Base-by-base conservation (phyloP, 2,329 filamentous ascomycete species). In the Xylaria sp. region DNA sequence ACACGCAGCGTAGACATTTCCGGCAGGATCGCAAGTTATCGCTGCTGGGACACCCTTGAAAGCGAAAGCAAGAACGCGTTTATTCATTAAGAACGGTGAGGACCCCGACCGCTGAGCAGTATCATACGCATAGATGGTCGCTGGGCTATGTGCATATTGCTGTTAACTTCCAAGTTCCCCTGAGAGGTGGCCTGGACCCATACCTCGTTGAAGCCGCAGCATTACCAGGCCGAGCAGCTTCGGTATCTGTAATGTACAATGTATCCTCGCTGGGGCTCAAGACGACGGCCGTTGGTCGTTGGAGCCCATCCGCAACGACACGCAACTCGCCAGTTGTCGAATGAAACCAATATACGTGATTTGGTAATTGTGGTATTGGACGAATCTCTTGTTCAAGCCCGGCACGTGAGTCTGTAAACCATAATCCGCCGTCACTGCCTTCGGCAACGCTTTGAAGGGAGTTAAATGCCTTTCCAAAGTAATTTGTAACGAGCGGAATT, bases 31-130 rank as follows among this genome's bases (percentile, higher is more conserved):
- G 62, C 81, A 84, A 46, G 77, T 76, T 51, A 86, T 79, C 33
- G 77, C 80, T 67, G 73, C 79, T 0, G 87, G 85, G 6, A 83
- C 79, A 0, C 85, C 85, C 0, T 77, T 77, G 40, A 81, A 79
- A 0, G 83, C 81, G 68, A 83, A 84, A 1, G 86, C 83, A 71
- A 89, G 89, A 0, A 87, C 74, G 28, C 85, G 83, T 57, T 81
- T 81, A 73, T 87, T 87, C 0, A 74, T 72, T 11, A 88, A 77
- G 60, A 84, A 84, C 0, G 80, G 80, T 2, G 80, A 76, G 1
- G 28, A 26, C 10, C 74, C 79, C 11, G 75, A 73, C 9, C 79
- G 77, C 1, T 64, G 75, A 3, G 79, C 62, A 6, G 88, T 76
- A 72, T 87, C 84, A 62, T 82, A 87, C 0, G 84, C 83, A 60